These are phyloP conservation scores for Melocanna baccifera DNA, from an alignment of 176 grass and related monocot species.

Conservation along the genomic window DNA sequence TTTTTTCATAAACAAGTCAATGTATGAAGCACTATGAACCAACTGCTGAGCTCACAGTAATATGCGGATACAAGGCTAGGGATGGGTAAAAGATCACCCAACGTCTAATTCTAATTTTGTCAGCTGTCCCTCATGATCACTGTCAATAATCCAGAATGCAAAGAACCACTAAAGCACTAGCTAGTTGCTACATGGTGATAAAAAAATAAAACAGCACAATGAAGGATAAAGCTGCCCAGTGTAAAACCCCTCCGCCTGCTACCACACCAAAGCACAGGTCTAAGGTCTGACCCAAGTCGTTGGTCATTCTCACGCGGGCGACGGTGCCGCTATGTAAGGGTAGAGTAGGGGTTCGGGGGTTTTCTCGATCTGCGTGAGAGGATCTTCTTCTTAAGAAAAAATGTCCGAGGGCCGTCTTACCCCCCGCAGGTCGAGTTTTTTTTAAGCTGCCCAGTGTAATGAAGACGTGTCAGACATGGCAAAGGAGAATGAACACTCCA, in stretches of 20 bases:
- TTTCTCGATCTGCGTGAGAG: too few relatives aligned
- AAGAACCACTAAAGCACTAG: neutral
- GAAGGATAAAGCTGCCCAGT: neutral
- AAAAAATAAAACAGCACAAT: neutral
- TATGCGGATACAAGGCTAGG: neutral
- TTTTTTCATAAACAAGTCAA: constrained; percentile 19
- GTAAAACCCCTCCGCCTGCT: too few relatives aligned
- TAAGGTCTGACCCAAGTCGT: too few relatives aligned
- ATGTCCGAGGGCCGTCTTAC: too few relatives aligned
- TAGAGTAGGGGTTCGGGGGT: too few relatives aligned
- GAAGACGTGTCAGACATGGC: neutral
- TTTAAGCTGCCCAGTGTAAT: too few relatives aligned
- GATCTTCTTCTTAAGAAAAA: too few relatives aligned
- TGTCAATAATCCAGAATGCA: neutral
- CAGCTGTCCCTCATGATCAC: neutral
- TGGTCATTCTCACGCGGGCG: too few relatives aligned
- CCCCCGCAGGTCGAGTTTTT: too few relatives aligned
- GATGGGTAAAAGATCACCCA: neutral
- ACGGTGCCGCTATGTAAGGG: too few relatives aligned
- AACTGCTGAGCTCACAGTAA: neutral
- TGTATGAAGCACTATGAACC: neutral
- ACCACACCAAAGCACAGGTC: too few relatives aligned
- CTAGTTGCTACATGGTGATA: neutral
- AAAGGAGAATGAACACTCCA: neutral
- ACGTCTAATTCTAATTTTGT: neutral